Evolutionary conservation across 148 eudicot species (phyloP), one percentile per base, ranked within the genome.

Genomic region (Selenicereus undatus): DNA sequence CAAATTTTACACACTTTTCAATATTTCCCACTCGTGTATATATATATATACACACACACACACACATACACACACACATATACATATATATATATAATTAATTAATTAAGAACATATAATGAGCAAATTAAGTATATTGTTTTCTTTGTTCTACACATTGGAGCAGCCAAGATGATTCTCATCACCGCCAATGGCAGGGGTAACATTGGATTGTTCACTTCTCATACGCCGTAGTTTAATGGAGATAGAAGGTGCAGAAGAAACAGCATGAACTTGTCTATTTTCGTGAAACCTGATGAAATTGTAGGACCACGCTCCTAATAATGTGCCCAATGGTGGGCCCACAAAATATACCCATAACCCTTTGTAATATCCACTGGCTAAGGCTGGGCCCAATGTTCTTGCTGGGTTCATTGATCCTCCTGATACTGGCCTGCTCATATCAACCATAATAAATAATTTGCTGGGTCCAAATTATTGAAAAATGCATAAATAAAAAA

Each of bases 331-430:
- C 5, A 79, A 74, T 1, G 85, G 43, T 11, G 97, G 94, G 2
- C 94, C 94, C 32, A 87, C 56, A 42, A 91, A 66, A 32, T 93
- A 93, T 7, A 91, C 90, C 97, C 94, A 90, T 56, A 93, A 48
- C 3, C 87, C 92, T 51, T 88, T 85, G 83, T 89, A 93, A 71
- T 86, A 73, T 21, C 73, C 74, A 77, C 93, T 91, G 1, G 97
- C 93, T 76, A 93, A 20, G n/a, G 94, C 94, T 26, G 97, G 97
- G 0, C 97, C 97, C 27, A 90, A 30, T 4, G 91, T 84, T 79
- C 92, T 85, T 52, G 91, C 94, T 5, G 94, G 97, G 86, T 93
- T 91, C 97, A 93, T 93, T 13, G 94, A 93, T 56, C 97, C 97
- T 0, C 94, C 97, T 62, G 97, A 93, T 77, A 93, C 64, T 42